Evolutionary conservation across 495 filamentous ascomycete genomes (phyloP), one percentile per base, ranked within the genome.

Genomic region (Aspergillus funiculosus): DNA sequence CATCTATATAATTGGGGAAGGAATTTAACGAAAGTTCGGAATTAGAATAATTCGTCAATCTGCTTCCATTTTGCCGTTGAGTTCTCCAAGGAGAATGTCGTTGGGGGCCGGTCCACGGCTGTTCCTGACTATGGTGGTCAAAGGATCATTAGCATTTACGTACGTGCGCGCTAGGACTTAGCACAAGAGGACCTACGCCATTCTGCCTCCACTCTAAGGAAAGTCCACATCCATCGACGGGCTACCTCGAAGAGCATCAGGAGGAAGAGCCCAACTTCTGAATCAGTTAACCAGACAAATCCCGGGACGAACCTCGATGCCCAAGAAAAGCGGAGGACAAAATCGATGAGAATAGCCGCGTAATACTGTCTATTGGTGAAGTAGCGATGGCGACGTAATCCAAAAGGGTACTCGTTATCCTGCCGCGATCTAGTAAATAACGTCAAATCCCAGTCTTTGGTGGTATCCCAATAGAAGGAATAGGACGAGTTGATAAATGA

Each of bases 401-500:
- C 92, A 50, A 76, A 94, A 1, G 88, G 80, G 51, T 90, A 72
- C 6, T 83, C 77, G 5, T 69, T 73, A 22, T 75, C 69, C 25
- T 70, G 68, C 17, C 71, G 61, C 4, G 64, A 52, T 0, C 65
- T 43, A 6, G 77, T 66, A 54, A 97, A 86, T n/a, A 97, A 75
- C 0, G 81, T 85, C 29, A 98, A 72, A 54, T 97, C 92, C 92
- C 92, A 98, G 71, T 98, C 92, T 69, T 87, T 89, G 32, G 87
- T 78, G 15, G 97, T 81, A 60, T 98, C 92, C 92, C 92, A 98
- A 73, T 91, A 98, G 74, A 96, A 96, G 25, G 86, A 89, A 66
- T 95, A 98, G 45, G 82, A 69, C 8, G 85, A 87, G 57, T 97
- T 98, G 39, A 92, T 50, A 24, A 85, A 72, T 19, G 85, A 84